Percentiles rank a stretch among this genome's conserved stretches.
Evolutionary conservation across 148 eudicot species (phyloP).

Genomic region (Rhododendron mucronatum): DNA sequence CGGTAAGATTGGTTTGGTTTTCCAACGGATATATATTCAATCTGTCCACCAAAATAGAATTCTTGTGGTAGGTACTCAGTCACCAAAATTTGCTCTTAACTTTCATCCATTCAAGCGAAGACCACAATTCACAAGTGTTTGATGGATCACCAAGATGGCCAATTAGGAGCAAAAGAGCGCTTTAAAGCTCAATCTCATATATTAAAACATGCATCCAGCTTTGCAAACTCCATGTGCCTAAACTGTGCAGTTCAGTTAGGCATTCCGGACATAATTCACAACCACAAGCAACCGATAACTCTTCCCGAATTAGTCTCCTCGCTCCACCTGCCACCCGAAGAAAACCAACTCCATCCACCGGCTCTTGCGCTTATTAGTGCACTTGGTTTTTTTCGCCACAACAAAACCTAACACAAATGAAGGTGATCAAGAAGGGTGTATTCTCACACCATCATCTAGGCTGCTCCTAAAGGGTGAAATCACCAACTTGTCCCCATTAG

Average conservation of each 20-base stretch:
- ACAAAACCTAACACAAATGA: background rate
- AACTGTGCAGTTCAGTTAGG: background rate
- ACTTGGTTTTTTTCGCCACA: background rate
- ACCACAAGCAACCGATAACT: slow-evolving; percentile 1
- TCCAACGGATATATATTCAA: background rate
- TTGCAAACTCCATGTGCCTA: background rate
- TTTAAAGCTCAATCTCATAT: slow-evolving; percentile 7
- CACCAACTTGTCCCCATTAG: background rate
- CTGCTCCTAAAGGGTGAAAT: background rate
- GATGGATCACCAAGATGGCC: background rate
- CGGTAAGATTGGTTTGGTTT: background rate
- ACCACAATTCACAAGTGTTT: background rate
- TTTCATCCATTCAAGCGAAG: too few relatives aligned
- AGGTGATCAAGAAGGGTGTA: background rate
- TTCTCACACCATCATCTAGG: slow-evolving; percentile 8
- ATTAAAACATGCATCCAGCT: background rate
- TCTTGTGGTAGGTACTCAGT: too few relatives aligned
- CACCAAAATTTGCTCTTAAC: too few relatives aligned
- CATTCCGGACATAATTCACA: slow-evolving; percentile 9
- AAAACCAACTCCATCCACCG: background rate
- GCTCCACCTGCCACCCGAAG: background rate
- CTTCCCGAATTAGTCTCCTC: background rate
- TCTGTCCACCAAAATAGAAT: too few relatives aligned
- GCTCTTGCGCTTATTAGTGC: background rate
- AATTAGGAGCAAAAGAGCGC: background rate